Evolutionary conservation across 1,139 yeast genomes (phyloP), one percentile per base, ranked within the genome.

Genomic region (Magnusiomyces ingens): DNA sequence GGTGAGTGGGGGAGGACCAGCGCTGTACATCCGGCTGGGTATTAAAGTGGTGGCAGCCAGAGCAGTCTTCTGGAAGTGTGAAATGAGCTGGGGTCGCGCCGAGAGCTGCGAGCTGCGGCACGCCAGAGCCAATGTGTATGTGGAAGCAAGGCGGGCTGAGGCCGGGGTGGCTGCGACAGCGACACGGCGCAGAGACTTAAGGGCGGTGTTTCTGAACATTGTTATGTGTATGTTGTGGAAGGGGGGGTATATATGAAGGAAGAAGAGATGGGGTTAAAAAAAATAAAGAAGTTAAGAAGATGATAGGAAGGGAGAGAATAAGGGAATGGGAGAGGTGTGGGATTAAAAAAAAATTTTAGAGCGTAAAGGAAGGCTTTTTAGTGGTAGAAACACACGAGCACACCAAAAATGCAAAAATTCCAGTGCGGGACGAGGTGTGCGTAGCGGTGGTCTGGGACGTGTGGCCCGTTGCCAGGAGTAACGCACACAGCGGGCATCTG

Each of bases 1-100:
- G 15, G 72, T 70, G 55, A 70, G 60, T 47, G 71, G 71, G 29
- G 64, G 64, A 42, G 72, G 71, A 15, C 71, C 72, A 43, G 61
- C 70, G 22, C 67, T 60, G 58, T 68, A 69, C 55, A 59, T 59
- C 48, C 69, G 59, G 40, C 48, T 12, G 21, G 21, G 36, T 46
- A 41, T 38, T 36, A 36, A 36, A 41, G 46, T 47, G 40, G 38
- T 40, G 41, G 46, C 45, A 26, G 35, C 45, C 13, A 8, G 10
- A 17, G 45, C 29, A 12, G 37, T 18, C 42, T 17, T 32, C 18
- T 18, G 42, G 13, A 32, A 38, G 18, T 46, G 26, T 46, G 42
- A 18, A 15, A 19, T 40, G 17, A 2, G 49, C 29, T 13, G 52
- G 26, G 36, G 35, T 18, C 12, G 45, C 18, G 12, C 32, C 2